Percentiles rank a stretch among this genome's conserved stretches.
These are phyloP conservation scores for Trametes maxima DNA, from an alignment of 768 basidiomycete species.

Conservation along the genomic window DNA sequence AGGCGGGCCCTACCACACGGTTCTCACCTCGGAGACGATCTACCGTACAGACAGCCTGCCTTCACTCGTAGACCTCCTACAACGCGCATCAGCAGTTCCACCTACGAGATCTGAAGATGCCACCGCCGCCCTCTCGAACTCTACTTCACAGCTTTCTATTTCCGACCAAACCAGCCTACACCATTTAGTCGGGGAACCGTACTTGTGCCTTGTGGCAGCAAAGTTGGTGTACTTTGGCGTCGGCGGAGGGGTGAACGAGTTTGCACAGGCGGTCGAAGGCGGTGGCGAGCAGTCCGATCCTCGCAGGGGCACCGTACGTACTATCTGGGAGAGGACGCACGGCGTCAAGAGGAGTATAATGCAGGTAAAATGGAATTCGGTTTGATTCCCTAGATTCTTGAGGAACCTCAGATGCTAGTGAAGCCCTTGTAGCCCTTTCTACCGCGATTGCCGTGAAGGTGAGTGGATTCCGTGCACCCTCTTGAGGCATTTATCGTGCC, in stretches of 20 bases:
- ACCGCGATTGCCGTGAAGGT: too few species aligned
- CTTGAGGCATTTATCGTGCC: too few species aligned
- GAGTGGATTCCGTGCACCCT: too few species aligned
- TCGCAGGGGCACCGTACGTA: slow-evolving; percentile 47
- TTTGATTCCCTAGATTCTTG: neutral
- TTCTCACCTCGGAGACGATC: slow-evolving; percentile 93
- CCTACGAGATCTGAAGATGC: neutral
- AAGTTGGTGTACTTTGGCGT: slow-evolving; percentile 96
- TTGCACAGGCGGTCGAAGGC: slow-evolving; percentile 56
- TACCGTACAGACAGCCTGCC: slow-evolving; percentile 70
- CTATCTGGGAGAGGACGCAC: slow-evolving; percentile 61
- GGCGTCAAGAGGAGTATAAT: slow-evolving; percentile 81
- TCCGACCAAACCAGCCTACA: neutral
- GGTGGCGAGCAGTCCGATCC: slow-evolving; percentile 6
- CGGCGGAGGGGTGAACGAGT: slow-evolving; percentile 83
- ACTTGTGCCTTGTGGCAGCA: slow-evolving; percentile 77
- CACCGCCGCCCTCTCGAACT: neutral
- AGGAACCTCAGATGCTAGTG: neutral
- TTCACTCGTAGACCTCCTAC: slow-evolving; percentile 58
- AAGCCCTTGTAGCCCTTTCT: too few species aligned
- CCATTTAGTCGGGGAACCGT: slow-evolving; percentile 9
- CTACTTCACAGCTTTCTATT: slow-evolving; percentile 6
- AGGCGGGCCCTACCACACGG: slow-evolving; percentile 58
- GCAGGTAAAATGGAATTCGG: slow-evolving; percentile 52
- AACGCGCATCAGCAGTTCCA: slow-evolving; percentile 35